Conservation (phyloP, 805 yeast genomes). For the Starmerella sp. region DNA sequence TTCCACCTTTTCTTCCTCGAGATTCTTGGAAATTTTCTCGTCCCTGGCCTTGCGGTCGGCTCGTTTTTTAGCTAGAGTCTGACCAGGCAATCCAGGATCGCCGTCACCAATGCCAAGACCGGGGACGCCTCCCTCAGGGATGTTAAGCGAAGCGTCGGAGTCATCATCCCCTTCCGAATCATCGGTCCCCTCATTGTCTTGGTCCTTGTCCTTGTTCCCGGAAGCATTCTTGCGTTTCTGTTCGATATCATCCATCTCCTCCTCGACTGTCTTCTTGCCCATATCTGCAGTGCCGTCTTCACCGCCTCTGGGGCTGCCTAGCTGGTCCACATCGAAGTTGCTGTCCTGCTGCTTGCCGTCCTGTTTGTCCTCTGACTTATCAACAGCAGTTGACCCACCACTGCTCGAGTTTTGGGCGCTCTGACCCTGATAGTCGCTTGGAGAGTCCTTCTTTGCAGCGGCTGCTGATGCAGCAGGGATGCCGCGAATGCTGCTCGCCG, state of each 20-base stretch:
- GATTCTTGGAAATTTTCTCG: constrained; percentile 7
- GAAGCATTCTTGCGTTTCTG: not conserved
- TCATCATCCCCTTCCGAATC: not conserved
- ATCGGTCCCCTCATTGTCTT: not conserved
- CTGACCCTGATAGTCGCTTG: not conserved
- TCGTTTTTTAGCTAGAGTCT: constrained; percentile 1
- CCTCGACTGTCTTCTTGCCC: not conserved
- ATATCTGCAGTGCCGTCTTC: not conserved
- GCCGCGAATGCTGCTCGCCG: not conserved
- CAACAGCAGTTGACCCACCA: not conserved
- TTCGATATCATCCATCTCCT: not conserved
- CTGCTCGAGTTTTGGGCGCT: not conserved
- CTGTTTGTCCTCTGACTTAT: not conserved
- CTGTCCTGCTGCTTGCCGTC: not conserved
- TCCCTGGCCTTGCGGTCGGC: constrained; percentile 2
- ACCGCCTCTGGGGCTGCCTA: not conserved
- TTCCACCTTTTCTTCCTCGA: constrained; percentile 10
- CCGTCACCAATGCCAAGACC: constrained; percentile 22
- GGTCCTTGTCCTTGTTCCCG: not conserved
- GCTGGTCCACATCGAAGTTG: not conserved
- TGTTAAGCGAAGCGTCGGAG: constrained; percentile 3
- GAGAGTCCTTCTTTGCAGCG: not conserved
- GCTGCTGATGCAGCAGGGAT: not conserved
- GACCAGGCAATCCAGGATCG: constrained; percentile 22
- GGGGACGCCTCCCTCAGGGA: constrained; percentile 22